Conservation (phyloP, 2,329 filamentous ascomycete genomes). For the Nigrograna mackinnonii region DNA sequence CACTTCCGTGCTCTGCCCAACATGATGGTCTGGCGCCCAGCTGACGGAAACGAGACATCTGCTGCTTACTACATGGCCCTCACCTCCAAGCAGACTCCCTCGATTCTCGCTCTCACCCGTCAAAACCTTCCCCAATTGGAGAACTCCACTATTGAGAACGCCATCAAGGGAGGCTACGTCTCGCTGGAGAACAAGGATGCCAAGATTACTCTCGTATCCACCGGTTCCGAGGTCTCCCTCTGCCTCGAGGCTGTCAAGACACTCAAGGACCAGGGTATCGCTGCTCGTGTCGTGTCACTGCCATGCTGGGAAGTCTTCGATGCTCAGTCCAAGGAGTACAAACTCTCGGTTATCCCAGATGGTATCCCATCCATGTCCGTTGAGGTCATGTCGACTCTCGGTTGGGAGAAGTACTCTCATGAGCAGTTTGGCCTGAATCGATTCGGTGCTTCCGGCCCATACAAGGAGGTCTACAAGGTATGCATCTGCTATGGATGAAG, state of each 20-base stretch:
- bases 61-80: slow-evolving; percentile 96
- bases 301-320: slow-evolving; percentile 98
- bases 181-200: slow-evolving; percentile 82
- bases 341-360: slow-evolving; percentile 87
- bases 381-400: slow-evolving; percentile 95
- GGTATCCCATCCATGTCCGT: slow-evolving; percentile 91
- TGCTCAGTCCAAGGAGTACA: slow-evolving; percentile 91
- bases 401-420: slow-evolving; percentile 98
- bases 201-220: slow-evolving; percentile 86
- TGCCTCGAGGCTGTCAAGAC: slow-evolving; percentile 91
- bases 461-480: slow-evolving; percentile 95
- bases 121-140: slow-evolving; percentile 99
- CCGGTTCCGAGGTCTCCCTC: slow-evolving; percentile 94
- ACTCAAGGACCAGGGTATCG: slow-evolving; percentile 84
- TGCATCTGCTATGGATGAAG: slow-evolving; percentile 15
- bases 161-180: slow-evolving; percentile 94
- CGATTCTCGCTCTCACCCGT: slow-evolving; percentile 90
- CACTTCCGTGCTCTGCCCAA: slow-evolving; percentile 99
- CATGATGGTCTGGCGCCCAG: slow-evolving; percentile 99
- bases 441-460: slow-evolving; percentile 95
- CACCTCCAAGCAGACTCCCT: slow-evolving; percentile 86
- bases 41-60: slow-evolving; percentile 97
- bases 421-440: slow-evolving; percentile 99
- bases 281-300: slow-evolving; percentile 90
- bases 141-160: slow-evolving; percentile 86